These are phyloP conservation scores for Dissophora ornata DNA, from an alignment of 192 early-diverging fungal genomes.

Conservation along the genomic window DNA sequence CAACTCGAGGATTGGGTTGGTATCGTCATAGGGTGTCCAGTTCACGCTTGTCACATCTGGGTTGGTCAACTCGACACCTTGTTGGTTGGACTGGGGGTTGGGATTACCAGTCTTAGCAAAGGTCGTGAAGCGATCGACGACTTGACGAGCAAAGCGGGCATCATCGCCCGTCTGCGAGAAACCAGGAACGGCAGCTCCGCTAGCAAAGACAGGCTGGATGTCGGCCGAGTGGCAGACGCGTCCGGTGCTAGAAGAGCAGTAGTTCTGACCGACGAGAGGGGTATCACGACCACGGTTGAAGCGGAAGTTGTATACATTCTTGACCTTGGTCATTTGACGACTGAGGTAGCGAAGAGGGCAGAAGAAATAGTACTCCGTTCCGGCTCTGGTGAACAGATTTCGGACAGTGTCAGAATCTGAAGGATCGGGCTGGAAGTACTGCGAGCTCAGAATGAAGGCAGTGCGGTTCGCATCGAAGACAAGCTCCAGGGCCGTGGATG, in stretches of 20 bases:
- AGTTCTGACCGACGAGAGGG: not conserved
- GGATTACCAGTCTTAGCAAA: constrained; percentile 59
- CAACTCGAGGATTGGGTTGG: constrained; percentile 15
- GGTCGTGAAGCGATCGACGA: constrained; percentile 35
- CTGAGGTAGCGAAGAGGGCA: constrained; percentile 37
- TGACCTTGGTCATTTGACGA: constrained; percentile 27
- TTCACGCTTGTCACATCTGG: constrained; percentile 25
- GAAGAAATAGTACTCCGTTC: constrained; percentile 36
- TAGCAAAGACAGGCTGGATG: constrained; percentile 23
- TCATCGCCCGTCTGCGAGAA: constrained; percentile 31
- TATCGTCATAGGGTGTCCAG: constrained; percentile 21
- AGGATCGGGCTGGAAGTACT: constrained; percentile 11
- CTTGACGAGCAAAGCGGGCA: constrained; percentile 54
- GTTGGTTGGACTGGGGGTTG: constrained; percentile 15
- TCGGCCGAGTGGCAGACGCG: constrained; percentile 36
- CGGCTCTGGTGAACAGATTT: constrained; percentile 2
- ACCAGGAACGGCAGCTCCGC: constrained; percentile 7
- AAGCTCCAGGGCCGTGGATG: not conserved
- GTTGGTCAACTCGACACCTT: constrained; percentile 15
- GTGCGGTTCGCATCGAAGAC: constrained; percentile 5
- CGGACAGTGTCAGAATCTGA: constrained; percentile 25
- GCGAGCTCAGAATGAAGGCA: not conserved
- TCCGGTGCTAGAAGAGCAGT: constrained; percentile 10
- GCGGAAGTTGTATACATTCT: constrained; percentile 31
- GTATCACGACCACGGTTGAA: constrained; percentile 43